Evolutionary conservation across 73 alveolate species (phyloP).

Genomic region (Durusdinium trenchii): DNA sequence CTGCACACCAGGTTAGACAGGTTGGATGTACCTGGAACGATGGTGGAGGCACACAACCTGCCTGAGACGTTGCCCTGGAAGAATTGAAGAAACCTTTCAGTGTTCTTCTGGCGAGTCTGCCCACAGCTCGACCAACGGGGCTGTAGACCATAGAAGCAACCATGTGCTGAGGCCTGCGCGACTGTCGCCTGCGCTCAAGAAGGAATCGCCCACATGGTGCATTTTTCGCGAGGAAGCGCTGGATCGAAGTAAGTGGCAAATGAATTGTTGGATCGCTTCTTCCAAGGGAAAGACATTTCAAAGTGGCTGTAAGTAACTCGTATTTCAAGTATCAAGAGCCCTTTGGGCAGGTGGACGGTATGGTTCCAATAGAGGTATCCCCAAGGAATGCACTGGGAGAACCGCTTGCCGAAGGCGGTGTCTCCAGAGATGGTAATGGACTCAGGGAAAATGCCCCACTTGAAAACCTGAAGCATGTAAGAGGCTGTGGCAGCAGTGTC

Average conservation of each 20-base stretch:
- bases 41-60: background rate
- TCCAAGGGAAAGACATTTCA: background rate
- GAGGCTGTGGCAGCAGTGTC: background rate
- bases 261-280: background rate
- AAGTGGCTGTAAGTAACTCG: background rate
- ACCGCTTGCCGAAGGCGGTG: background rate
- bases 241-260: background rate
- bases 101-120: background rate
- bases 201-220: background rate
- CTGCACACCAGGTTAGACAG: background rate
- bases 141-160: background rate
- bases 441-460: slow-evolving; percentile 3
- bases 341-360: slow-evolving; percentile 12
- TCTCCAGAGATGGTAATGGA: background rate
- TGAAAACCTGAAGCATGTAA: background rate
- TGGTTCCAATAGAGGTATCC: background rate
- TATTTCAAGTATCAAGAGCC: background rate
- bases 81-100: background rate
- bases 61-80: background rate
- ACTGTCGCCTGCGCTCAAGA: background rate
- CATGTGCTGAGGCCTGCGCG: background rate
- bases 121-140: background rate
- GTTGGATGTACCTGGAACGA: background rate
- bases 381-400: slow-evolving; percentile 25
- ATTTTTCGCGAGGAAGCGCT: background rate